Conservation (phyloP, 805 yeast species). For the Metschnikowia santaceciliae region DNA sequence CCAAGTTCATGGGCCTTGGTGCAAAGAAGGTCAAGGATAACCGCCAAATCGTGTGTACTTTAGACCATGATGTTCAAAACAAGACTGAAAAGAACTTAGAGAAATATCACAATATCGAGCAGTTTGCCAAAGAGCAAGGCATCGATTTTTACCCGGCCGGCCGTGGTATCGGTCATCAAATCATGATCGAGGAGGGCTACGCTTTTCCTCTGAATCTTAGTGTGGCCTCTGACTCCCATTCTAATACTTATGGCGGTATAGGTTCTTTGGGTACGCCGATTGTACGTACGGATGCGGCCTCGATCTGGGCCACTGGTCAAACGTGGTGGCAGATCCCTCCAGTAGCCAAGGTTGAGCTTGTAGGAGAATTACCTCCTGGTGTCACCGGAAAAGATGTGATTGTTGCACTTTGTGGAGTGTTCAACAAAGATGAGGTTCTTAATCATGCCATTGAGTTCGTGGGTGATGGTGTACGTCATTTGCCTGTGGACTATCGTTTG, state of each 20-base stretch:
- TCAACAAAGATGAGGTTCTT: slow-evolving; percentile 88
- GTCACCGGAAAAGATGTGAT: slow-evolving; percentile 96
- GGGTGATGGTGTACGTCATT: slow-evolving; percentile 68
- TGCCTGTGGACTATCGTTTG: slow-evolving; percentile 56
- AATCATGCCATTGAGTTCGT: slow-evolving; percentile 93
- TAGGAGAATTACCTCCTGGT: slow-evolving; percentile 77
- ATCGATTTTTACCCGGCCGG: slow-evolving; percentile 98
- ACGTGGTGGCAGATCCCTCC: slow-evolving; percentile 99
- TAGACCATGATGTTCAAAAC: slow-evolving; percentile 98
- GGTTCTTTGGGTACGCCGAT: slow-evolving; percentile 96
- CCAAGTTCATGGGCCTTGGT: slow-evolving; percentile 93
- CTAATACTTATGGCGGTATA: slow-evolving; percentile 96
- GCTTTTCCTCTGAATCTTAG: slow-evolving; percentile 92
- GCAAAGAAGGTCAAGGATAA: slow-evolving; percentile 79
- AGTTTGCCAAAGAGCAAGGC: slow-evolving; percentile 85
- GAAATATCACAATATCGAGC: slow-evolving; percentile 84
- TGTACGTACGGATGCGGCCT: slow-evolving; percentile 97
- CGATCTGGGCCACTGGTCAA: slow-evolving; percentile 99
- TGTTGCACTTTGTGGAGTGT: slow-evolving; percentile 90
- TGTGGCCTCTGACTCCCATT: slow-evolving; percentile 97
- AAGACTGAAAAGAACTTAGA: slow-evolving; percentile 81
- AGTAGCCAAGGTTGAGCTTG: slow-evolving; percentile 87
- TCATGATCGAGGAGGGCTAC: slow-evolving; percentile 98
- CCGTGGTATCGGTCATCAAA: slow-evolving; percentile 98
- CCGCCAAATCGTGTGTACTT: slow-evolving; percentile 89